Conservation (phyloP, 2,329 filamentous ascomycete genomes). For the Colletotrichum higginsianum region DNA sequence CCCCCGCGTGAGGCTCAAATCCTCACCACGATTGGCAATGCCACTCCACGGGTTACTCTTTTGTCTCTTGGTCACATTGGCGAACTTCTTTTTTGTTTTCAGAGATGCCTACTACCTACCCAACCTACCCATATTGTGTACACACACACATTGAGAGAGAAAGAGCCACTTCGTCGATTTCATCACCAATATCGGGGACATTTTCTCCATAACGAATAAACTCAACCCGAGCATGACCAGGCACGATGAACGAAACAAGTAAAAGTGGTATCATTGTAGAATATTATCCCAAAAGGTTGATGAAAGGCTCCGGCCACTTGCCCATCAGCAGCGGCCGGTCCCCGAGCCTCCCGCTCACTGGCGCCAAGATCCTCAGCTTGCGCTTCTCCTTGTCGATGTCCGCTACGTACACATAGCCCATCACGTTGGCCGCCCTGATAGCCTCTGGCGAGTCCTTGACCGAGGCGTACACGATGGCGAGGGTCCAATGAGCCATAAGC, state of each 20-base stretch:
- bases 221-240: not conserved
- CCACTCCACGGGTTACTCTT: slow-evolving; percentile 8
- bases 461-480: slow-evolving; percentile 87
- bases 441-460: slow-evolving; percentile 78
- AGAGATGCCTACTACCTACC: too few species aligned
- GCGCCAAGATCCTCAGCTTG: slow-evolving; percentile 85
- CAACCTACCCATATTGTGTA: not conserved
- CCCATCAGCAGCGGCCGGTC: slow-evolving; percentile 87
- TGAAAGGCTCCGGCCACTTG: slow-evolving; percentile 87
- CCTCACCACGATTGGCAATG: slow-evolving; percentile 31
- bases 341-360: slow-evolving; percentile 85
- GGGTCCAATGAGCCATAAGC: slow-evolving; percentile 82
- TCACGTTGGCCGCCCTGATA: slow-evolving; percentile 85
- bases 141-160: too few species aligned
- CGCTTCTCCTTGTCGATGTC: slow-evolving; percentile 90
- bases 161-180: not conserved
- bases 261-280: slow-evolving; percentile 31
- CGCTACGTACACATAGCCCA: slow-evolving; percentile 94
- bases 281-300: slow-evolving; percentile 76
- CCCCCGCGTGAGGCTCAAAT: slow-evolving; percentile 48
- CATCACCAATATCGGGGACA: not conserved
- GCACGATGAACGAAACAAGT: not conserved
- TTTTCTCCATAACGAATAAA: not conserved
- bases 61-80: not conserved
- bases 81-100: too few species aligned